Base-by-base conservation (phyloP, 1,284 basidiomycete genomes). In the Polyporus tsugae region DNA sequence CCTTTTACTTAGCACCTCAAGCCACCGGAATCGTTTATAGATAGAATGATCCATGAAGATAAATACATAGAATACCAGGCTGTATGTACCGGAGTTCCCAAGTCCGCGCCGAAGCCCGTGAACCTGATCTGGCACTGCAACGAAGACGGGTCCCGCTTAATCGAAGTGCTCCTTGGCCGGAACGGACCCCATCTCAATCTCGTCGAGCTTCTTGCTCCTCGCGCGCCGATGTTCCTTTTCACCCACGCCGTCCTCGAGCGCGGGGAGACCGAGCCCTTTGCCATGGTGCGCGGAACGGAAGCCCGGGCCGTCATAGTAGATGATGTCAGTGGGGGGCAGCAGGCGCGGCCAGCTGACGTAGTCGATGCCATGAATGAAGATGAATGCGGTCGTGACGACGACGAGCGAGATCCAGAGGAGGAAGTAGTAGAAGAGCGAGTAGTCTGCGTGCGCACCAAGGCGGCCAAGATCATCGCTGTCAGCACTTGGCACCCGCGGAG, bases 341-440 rank as follows among this genome's bases (percentile, higher is more conserved):
- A 99, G 87, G 29, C 93, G 90, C n/a, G 97, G 98, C 93, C 95
- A 97, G 29, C 94, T 90, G 70, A 99, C 96, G 78, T 97, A 98
- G 72, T 92, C 88, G 73, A 95, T 88, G 52, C 93, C 92, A 78
- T 97, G 90, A 55, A 90, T 82, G 80, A 93, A 78, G 74, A 97
- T 93, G 81, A 93, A 94, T 59, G 83, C 73, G 68, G 91, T 80
- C 13, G 94, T 84, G 68, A 90, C 67, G 52, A 86, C 76, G 64
- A 92, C 84, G 49, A 97, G 76, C 61, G 85, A 77, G 75, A 94
- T 82, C 93, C 95, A 96, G 59, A 95, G 83, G 74, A 92, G 75
- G 81, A 94, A 90, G 82, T 95, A 95, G 78, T 92, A 92, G 73
- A 88, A 80, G 53, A 94, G 84, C n/a, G 93, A 93, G 75, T 92